Conservation (phyloP, 371 early-diverging fungal genomes). For the Dichotomocladium elegans region DNA sequence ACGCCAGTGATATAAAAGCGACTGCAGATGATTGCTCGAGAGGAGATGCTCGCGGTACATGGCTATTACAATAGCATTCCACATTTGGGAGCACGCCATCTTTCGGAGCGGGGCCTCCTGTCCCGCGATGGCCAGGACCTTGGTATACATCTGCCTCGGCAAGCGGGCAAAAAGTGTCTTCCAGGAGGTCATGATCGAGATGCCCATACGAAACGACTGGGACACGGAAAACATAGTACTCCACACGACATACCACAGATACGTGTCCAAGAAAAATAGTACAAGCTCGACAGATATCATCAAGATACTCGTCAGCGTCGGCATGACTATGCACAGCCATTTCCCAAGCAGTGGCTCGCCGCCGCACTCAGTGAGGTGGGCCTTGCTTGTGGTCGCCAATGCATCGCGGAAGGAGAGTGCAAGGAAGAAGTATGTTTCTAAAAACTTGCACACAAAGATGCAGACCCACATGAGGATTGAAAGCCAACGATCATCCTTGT, state of each 20-base stretch:
- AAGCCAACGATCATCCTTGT: conserved; percentile 59
- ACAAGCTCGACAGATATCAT: conserved; percentile 74
- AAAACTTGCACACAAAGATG: conserved; percentile 74
- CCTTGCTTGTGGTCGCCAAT: conserved; percentile 54
- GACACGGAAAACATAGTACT: conserved; percentile 77
- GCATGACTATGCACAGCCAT: conserved; percentile 60
- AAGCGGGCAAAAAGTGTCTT: conserved; percentile 73
- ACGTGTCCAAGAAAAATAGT: conserved; percentile 86
- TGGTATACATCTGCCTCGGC: conserved; percentile 75
- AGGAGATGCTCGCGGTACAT: conserved; percentile 86
- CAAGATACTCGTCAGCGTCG: conserved; percentile 61
- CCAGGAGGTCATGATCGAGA: conserved; percentile 87
- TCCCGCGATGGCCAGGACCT: conserved; percentile 65
- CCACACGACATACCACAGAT: conserved; percentile 90
- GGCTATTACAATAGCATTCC: conserved; percentile 85
- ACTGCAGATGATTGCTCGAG: conserved; percentile 72
- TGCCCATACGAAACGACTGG: conserved; percentile 74
- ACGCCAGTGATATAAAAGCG: conserved; percentile 63
- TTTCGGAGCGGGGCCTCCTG: conserved; percentile 55
- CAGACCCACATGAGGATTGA: conserved; percentile 75
- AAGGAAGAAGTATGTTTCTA: conserved; percentile 82
- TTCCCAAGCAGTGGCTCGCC: conserved; percentile 42
- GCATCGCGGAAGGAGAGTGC: conserved; percentile 79
- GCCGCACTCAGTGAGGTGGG: conserved; percentile 53
- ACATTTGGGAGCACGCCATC: conserved; percentile 78